Evolutionary conservation across 371 early-diverging fungal genomes (phyloP), one percentile per base, ranked within the genome.

Genomic region (Mucor sp.): DNA sequence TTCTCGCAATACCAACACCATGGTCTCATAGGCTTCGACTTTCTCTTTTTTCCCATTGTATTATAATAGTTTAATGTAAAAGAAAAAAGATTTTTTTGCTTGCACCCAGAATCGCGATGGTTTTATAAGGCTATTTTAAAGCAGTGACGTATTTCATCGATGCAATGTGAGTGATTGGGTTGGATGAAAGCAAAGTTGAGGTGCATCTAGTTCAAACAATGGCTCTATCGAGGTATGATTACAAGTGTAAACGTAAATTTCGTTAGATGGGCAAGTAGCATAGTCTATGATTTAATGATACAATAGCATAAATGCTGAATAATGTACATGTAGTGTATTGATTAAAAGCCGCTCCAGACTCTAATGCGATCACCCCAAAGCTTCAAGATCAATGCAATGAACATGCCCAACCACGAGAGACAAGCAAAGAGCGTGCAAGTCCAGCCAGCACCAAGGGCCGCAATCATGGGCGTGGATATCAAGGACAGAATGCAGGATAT

Each of bases 1-100:
- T 96, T 88, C 74, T 97, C 96, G 78, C 98, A 98, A 77, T 97
- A 98, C 96, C 95, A 83, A 62, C 83, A 83, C 83, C 83, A 83
- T 30, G 83, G 83, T 43, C 81, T 73, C 63, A 73, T 62, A 43
- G 70, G 64, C 68, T 83, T 83, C 17, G 75, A 70, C 62, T 79
- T 83, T 71, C 76, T 82, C 61, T 80, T 83, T 70, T 80, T 83
- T 43, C 80, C 80, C 80, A 80, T 80, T 63, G 35, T 71, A 50
- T 58, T 23, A 62, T 39, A 41, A 21, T 59, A 43, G 48, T 47
- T 41, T 48, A 65, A 32, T 32, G 57, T 33, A 11, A 32, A 23
- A 65, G 60, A 59, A 63, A 59, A 60, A 21, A 48, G 30, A 30
- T 30, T 48, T 48, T 48, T 48, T 48, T 12, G 37, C 37, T 37